These are phyloP conservation scores for Pleurotus djamor DNA, from an alignment of 768 basidiomycete species.

Conservation along the genomic window DNA sequence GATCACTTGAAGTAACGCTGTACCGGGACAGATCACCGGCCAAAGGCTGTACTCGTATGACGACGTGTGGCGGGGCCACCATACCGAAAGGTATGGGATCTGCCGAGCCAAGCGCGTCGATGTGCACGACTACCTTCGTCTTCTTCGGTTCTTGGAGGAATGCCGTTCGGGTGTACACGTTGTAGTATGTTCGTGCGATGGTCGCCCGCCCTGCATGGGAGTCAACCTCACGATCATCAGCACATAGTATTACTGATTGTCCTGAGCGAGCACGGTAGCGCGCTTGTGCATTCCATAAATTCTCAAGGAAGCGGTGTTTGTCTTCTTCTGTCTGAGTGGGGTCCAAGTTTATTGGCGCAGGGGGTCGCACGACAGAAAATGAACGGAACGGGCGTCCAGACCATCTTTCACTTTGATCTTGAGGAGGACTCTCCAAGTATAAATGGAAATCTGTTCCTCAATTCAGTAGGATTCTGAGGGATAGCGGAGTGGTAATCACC, in stretches of 20 bases:
- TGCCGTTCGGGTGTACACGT: conserved; percentile 80
- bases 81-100: conserved; percentile 79
- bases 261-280: conserved; percentile 70
- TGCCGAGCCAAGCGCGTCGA: conserved; percentile 74
- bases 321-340: conserved; percentile 60
- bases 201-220: conserved; percentile 58
- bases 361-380: conserved; percentile 75
- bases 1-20: conserved; percentile 72
- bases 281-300: conserved; percentile 88
- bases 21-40: conserved; percentile 81
- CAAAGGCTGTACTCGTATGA: conserved; percentile 81
- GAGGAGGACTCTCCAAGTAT: conserved; percentile 80
- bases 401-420: conserved; percentile 86
- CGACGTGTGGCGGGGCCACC: conserved; percentile 68
- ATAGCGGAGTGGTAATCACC: conserved; percentile 43
- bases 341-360: conserved; percentile 62
- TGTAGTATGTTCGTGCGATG: conserved; percentile 81
- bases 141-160: conserved; percentile 80
- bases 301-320: conserved; percentile 84
- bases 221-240: conserved; percentile 78
- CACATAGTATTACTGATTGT: conserved; percentile 68
- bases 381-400: conserved; percentile 83
- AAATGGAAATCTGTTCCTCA: conserved; percentile 70
- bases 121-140: conserved; percentile 88
- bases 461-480: too few relatives aligned